Percentiles rank a stretch among this genome's conserved stretches.
Conservation (phyloP, 2,329 filamentous ascomycete genomes). For the Penicillium psychrosexuale region DNA sequence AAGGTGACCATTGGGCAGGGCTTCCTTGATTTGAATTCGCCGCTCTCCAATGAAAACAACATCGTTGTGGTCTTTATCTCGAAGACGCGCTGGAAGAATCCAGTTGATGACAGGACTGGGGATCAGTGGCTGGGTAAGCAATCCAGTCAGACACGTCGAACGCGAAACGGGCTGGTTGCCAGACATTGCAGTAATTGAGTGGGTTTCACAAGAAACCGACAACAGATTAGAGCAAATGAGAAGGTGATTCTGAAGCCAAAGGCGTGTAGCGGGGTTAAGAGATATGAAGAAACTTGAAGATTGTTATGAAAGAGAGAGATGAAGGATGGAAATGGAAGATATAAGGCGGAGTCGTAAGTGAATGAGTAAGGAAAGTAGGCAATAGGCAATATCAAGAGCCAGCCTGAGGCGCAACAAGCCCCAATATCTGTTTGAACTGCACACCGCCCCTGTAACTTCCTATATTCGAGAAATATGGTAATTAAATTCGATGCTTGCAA, state of each 20-base stretch:
- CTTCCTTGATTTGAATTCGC: conserved; percentile 76
- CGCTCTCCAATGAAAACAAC: conserved; percentile 82
- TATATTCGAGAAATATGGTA: neutral
- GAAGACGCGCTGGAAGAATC: conserved; percentile 75
- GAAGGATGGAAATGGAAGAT: neutral
- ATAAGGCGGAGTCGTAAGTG: neutral
- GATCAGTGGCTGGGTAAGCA: conserved; percentile 75
- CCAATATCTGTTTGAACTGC: neutral
- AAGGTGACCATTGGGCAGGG: conserved; percentile 62
- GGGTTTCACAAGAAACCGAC: neutral
- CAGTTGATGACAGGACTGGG: conserved; percentile 71
- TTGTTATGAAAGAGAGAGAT: no score
- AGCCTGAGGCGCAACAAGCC: neutral
- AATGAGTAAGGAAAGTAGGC: neutral
- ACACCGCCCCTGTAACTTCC: neutral
- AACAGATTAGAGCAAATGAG: neutral
- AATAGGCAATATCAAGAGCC: neutral
- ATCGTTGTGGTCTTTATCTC: conserved; percentile 69
- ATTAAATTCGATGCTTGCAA: neutral
- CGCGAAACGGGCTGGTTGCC: neutral
- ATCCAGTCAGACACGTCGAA: conserved; percentile 46
- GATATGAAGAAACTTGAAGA: neutral
- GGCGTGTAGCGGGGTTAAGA: neutral
- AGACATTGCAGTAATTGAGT: neutral
- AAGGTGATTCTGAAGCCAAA: neutral